These are phyloP conservation scores for Heliamphora pulchella DNA, from an alignment of 179 eudicot genomes.

Conservation along the genomic window DNA sequence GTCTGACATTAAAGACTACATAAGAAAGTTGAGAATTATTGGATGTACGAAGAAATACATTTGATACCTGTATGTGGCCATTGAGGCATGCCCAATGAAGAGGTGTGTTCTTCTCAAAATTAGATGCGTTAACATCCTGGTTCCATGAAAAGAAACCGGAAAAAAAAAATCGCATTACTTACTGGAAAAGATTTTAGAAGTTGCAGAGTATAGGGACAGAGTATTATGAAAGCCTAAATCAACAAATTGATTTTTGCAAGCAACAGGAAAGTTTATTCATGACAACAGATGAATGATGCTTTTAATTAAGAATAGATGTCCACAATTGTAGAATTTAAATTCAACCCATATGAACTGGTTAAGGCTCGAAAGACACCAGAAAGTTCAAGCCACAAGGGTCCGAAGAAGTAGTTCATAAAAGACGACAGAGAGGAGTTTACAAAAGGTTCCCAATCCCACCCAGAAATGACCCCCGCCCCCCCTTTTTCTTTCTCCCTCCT, in stretches of 20 bases:
- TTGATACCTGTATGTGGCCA: conserved; percentile 68
- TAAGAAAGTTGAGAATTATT: background rate
- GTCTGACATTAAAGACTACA: background rate
- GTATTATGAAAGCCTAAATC: background rate
- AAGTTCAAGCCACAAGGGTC: too few species aligned
- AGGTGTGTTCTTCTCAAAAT: conserved; percentile 73
- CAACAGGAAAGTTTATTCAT: background rate
- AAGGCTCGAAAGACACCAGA: too few species aligned
- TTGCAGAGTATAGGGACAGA: background rate
- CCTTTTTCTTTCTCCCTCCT: too few species aligned
- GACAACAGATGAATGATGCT: background rate
- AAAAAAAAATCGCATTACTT: background rate
- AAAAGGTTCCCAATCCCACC: too few species aligned
- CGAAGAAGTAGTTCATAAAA: too few species aligned
- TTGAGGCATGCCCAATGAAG: conserved; percentile 97
- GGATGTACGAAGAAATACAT: background rate
- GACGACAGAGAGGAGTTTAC: too few species aligned
- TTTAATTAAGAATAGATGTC: background rate
- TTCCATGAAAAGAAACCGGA: conserved; percentile 3
- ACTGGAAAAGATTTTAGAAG: background rate
- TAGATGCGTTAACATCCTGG: conserved; percentile 72
- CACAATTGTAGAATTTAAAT: background rate
- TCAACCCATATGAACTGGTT: too few species aligned
- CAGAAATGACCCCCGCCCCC: too few species aligned
- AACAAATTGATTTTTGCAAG: background rate